phyloP scores from a whole-genome alignment of 176 grass and related monocot species.

The Sorghum bicolor region Sorghum_bicolor_NCBIv3 NC_012872.2:66210001-66210500 shows the following conservation, averaged over 20 bases:
- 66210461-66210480: too few species aligned
- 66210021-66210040: neutral
- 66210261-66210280: neutral
- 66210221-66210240: conserved; percentile 2
- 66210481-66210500: neutral
- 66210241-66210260: neutral
- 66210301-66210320: too few species aligned
- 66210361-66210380: too few species aligned
- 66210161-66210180: neutral
- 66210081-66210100: conserved; percentile 29
- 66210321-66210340: too few species aligned
- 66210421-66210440: too few species aligned
- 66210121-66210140: neutral
- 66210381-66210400: too few species aligned
- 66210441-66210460: too few species aligned
- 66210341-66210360: too few species aligned
- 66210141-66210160: conserved; percentile 5
- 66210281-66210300: neutral
- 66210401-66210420: too few species aligned
- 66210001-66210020: conserved; percentile 27
- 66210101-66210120: neutral
- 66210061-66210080: conserved; percentile 25
- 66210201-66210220: too few species aligned
- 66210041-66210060: conserved; percentile 18
- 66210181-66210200: conserved; percentile 3